Percentiles rank a stretch among this genome's conserved stretches.
Evolutionary conservation across 768 basidiomycete genomes (phyloP).

Genomic region (Galerina sulciceps): DNA sequence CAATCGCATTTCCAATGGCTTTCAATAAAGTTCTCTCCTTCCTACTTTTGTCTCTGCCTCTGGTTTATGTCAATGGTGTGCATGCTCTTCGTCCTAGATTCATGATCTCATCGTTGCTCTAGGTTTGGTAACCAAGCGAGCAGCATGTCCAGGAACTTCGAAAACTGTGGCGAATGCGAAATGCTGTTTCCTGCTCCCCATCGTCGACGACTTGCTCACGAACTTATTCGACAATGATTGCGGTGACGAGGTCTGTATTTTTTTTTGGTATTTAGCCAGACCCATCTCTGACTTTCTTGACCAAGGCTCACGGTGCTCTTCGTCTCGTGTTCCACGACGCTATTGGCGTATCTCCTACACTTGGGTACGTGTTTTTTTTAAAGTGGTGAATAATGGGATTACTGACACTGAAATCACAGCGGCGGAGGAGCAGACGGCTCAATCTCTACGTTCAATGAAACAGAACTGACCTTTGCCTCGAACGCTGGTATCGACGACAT

Average conservation of each 20-base stretch:
- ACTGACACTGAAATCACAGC: background rate
- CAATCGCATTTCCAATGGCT: constrained; percentile 5
- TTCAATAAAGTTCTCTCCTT: constrained; percentile 12
- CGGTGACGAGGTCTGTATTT: constrained; percentile 14
- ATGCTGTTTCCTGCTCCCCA: constrained; percentile 11
- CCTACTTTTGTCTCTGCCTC: background rate
- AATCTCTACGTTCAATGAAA: constrained; percentile 6
- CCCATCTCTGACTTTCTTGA: background rate
- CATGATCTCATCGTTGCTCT: background rate
- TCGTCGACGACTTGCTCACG: constrained; percentile 13
- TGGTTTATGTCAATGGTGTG: too few species aligned
- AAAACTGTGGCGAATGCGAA: background rate
- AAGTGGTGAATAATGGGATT: background rate
- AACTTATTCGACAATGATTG: constrained; percentile 15
- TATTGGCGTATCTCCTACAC: constrained; percentile 12
- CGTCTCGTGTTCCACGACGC: constrained; percentile 21
- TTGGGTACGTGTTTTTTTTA: constrained; percentile 8
- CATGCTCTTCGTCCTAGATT: constrained; percentile 1
- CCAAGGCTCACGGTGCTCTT: constrained; percentile 18
- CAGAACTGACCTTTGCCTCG: constrained; percentile 12
- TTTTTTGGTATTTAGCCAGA: background rate
- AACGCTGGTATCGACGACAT: constrained; percentile 14
- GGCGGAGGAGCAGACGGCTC: constrained; percentile 14
- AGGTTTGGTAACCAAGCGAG: constrained; percentile 8
- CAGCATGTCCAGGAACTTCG: constrained; percentile 4